Percentiles rank a stretch among this genome's conserved stretches.
Conservation (phyloP, 768 basidiomycete genomes). For the Termitomyces sp. region DNA sequence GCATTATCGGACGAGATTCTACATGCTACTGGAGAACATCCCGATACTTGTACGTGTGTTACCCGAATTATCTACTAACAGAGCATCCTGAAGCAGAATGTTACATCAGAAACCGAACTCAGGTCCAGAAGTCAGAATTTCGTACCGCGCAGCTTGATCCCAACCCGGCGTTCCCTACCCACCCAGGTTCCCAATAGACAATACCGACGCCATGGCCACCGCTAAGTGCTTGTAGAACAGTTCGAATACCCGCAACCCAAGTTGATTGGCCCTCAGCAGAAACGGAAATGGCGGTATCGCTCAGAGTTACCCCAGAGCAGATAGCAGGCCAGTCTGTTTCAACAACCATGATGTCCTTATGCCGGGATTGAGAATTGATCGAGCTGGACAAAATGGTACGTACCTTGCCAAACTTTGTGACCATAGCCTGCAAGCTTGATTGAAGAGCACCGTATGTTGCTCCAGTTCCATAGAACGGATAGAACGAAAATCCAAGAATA, state of each 20-base stretch:
- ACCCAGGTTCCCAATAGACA: conserved; percentile 68
- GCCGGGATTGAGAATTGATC: not conserved
- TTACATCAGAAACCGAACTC: not conserved
- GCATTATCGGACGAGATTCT: conserved; percentile 1
- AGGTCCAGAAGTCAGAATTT: not conserved
- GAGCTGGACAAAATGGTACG: not conserved
- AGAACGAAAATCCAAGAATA: conserved; percentile 61
- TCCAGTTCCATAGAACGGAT: conserved; percentile 57
- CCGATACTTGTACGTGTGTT: conserved; percentile 35
- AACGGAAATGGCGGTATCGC: conserved; percentile 42
- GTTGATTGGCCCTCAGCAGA: conserved; percentile 48
- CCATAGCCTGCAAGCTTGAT: conserved; percentile 47
- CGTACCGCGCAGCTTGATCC: conserved; percentile 40
- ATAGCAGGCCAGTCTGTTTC: conserved; percentile 63
- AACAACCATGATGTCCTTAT: conserved; percentile 53
- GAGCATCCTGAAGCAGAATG: conserved; percentile 35
- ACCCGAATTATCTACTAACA: conserved; percentile 48
- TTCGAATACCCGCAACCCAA: conserved; percentile 50
- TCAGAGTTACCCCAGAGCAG: conserved; percentile 43
- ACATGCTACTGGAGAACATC: conserved; percentile 37
- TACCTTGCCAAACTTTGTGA: conserved; percentile 49
- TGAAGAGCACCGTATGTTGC: conserved; percentile 52
- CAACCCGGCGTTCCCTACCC: conserved; percentile 53
- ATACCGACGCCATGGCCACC: conserved; percentile 46
- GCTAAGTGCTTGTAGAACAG: conserved; percentile 40